Base-by-base conservation (phyloP, 305 asterid genomes). In the Withania somnifera region DNA sequence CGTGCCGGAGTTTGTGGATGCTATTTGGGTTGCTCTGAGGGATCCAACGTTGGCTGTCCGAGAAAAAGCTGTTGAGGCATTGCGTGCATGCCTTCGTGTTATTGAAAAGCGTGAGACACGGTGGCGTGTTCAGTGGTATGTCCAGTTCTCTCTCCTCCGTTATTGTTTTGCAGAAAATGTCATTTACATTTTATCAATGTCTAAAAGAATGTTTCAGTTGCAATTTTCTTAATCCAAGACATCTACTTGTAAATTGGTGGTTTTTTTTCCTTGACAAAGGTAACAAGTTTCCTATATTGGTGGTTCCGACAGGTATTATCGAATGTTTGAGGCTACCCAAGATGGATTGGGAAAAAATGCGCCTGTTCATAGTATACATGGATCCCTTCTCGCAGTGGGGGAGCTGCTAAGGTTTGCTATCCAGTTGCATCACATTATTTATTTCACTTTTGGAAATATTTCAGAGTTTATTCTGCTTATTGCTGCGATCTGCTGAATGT, bases 121-220 rank as follows among this genome's bases (percentile, higher is more conserved):
- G 71, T 96, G 99, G 99, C 99, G 99, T 82, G 99, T 96, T 63
- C 98, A 96, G 87, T 96, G 99, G 99, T 95, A 88, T 86, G 92
- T 80, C 80, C 47, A 45, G 7, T 71, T 71, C 17, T 73, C 60
- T 28, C 80, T 75, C 61, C 47, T 50, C 61, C 45, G 11, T 50
- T 28, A 6, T 15, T 11, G 8, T 73, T 47, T 71, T 73, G 15
- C 79, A 47, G 79, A 24, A 73, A 24, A 71, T 71, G 34, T 24
- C 78, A 71, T 45, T 67, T 13, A 61, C 5, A 26, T 26, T n/a
- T 36, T 67, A 10, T 36, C n/a, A n/a, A n/a, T n/a, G n/a, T n/a
- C 19, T 69, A 82, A 50, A 61, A 38, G 77, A 69, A 40, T 3
- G 54, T 69, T 13, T 6, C 40, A 8, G 45, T 17, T 26, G n/a